phyloP scores from a whole-genome alignment of 2,329 filamentous ascomycete species.

The Ceratocystis ficicola region DNA sequence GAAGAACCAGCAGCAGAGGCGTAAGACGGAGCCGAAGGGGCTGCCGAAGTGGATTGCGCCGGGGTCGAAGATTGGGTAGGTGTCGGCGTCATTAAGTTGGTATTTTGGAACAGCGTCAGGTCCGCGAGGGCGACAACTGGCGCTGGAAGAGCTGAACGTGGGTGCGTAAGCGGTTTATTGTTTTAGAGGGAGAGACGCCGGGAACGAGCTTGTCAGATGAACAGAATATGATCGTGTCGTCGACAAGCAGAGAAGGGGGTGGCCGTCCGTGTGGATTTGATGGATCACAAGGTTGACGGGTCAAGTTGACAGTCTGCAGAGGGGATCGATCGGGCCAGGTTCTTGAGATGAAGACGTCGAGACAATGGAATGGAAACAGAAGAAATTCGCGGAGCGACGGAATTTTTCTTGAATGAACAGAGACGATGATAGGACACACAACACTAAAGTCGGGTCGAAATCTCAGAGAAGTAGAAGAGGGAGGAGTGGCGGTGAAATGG shows the following conservation, averaged over 20 bases:
- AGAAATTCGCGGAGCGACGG: too few species aligned
- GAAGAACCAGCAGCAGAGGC: slow-evolving; percentile 52
- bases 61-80: slow-evolving; percentile 39
- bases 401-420: too few species aligned
- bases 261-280: too few species aligned
- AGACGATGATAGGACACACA: too few species aligned
- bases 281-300: too few species aligned
- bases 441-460: too few species aligned
- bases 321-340: too few species aligned
- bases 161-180: slow-evolving; percentile 12
- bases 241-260: neutral
- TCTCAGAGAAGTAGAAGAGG: too few species aligned
- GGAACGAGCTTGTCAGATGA: neutral
- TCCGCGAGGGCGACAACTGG: slow-evolving; percentile 22
- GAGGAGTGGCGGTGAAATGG: too few species aligned
- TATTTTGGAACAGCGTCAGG: slow-evolving; percentile 21
- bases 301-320: too few species aligned
- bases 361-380: too few species aligned
- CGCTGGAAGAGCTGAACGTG: slow-evolving; percentile 21
- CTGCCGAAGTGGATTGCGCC: slow-evolving; percentile 44
- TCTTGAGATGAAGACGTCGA: too few species aligned
- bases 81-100: slow-evolving; percentile 45
- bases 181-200: neutral
- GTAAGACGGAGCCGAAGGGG: slow-evolving; percentile 50
- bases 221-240: neutral